These are phyloP conservation scores for Coccomyxa subellipsoidea DNA, from an alignment of 163 green algal species.

Conservation along the genomic window DNA sequence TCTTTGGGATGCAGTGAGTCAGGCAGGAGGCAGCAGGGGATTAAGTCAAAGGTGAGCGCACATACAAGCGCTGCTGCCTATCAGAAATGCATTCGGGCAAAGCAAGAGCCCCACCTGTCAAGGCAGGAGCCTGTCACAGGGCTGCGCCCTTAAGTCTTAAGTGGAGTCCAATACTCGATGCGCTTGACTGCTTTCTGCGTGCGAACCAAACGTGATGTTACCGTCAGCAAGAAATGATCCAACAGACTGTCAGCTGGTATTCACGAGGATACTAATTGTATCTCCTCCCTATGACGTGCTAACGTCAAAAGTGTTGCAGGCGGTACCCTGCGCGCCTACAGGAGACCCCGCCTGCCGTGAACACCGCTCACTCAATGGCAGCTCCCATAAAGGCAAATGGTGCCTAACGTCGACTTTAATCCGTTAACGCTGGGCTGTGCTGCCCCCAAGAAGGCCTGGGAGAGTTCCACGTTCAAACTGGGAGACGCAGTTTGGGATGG, in stretches of 20 bases:
- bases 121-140: background rate
- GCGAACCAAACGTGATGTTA: no score
- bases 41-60: background rate
- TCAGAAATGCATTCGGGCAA: background rate
- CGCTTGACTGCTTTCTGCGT: no score
- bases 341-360: background rate
- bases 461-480: background rate
- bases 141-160: background rate
- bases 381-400: background rate
- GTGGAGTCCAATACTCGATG: background rate
- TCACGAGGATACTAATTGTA: no score
- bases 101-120: background rate
- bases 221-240: no score
- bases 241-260: no score
- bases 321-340: background rate
- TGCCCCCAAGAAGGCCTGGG: background rate
- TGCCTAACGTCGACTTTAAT: background rate
- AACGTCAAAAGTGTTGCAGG: background rate
- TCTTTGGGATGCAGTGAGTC: no score
- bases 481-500: background rate
- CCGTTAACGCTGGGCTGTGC: background rate
- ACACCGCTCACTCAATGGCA: background rate
- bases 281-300: no score
- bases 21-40: background rate
- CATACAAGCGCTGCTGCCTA: background rate